Evolutionary conservation across 1,139 yeast genomes (phyloP), one percentile per base, ranked within the genome.

Genomic region (Yamadazyma sp.): DNA sequence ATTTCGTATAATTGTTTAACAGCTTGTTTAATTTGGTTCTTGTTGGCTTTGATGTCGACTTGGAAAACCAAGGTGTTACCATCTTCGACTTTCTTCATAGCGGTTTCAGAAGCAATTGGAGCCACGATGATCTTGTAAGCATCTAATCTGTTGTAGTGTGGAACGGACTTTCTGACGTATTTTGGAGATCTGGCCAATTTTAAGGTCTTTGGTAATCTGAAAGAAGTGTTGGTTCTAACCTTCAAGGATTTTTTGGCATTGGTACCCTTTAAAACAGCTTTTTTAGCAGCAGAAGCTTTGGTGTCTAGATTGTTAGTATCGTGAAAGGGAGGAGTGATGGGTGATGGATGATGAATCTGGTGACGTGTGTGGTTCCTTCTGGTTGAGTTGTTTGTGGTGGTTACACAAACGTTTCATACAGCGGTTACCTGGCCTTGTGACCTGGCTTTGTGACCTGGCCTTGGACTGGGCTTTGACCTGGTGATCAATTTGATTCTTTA

Each of bases 11-110:
- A 83, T 78, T 89, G 95, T 85, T 92, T 90, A 64, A 92, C 95
- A 59, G 99, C 98, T 67, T 84, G 78, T 83, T 90, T 90, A 81
- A 92, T 92, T 79, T 92, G 97, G 78, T 84, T 76, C 83, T 92
- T 92, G 96, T 90, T 92, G 69, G 97, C 81, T 80, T 86, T 86
- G 66, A 89, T 68, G 78, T 87, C 92, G 70, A 92, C 97, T 78
- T 86, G 94, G 92, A 92, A 89, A 57, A 94, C 98, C 70, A 92
- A 85, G 64, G 95, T 92, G 95, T 92, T 92, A 77, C 95, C 89
- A 70, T 89, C 97, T 81, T 94, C 98, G 68, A 92, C 96, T 83
- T 89, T 88, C 86, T 92, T 92, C 86, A 94, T 89, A 68, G 98
- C 96, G 56, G 96, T 88, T 82, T 92, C 99, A 61, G 96, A 81